Evolutionary conservation across 371 early-diverging fungal species (phyloP).

Genomic region (Mucor racemosus): DNA sequence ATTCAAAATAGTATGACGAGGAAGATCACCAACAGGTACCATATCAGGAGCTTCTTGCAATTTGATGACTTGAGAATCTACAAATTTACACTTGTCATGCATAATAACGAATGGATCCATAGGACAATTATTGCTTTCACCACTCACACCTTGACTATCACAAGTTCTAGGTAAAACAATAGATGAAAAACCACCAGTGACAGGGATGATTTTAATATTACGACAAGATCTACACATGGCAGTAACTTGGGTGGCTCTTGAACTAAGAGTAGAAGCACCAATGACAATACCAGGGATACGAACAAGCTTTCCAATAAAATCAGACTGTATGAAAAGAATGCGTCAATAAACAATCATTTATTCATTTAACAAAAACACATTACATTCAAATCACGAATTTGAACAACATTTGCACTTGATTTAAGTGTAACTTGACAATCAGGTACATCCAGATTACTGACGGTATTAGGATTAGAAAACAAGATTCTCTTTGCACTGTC

Average conservation of each 20-base stretch:
- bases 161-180: slow-evolving; percentile 88
- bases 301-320: slow-evolving; percentile 92
- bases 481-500: slow-evolving; percentile 71
- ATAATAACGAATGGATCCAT: slow-evolving; percentile 96
- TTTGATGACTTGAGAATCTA: slow-evolving; percentile 98
- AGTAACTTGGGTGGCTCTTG: slow-evolving; percentile 88
- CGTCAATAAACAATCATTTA: not conserved
- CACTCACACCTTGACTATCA: slow-evolving; percentile 49
- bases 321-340: slow-evolving; percentile 58
- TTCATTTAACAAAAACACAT: not conserved
- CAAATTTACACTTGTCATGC: slow-evolving; percentile 95
- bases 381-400: slow-evolving; percentile 86
- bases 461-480: slow-evolving; percentile 46
- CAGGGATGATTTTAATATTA: slow-evolving; percentile 74
- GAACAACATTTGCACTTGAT: slow-evolving; percentile 82
- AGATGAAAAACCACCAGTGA: slow-evolving; percentile 87
- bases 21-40: slow-evolving; percentile 99
- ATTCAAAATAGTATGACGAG: slow-evolving; percentile 93
- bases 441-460: slow-evolving; percentile 59
- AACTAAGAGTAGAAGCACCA: slow-evolving; percentile 88
- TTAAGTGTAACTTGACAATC: slow-evolving; percentile 89
- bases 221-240: slow-evolving; percentile 91
- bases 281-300: slow-evolving; percentile 98
- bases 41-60: slow-evolving; percentile 98
- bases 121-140: slow-evolving; percentile 65